Evolutionary conservation across 495 filamentous ascomycete species (phyloP).

Genomic region (Penicillium atrosanguineum): DNA sequence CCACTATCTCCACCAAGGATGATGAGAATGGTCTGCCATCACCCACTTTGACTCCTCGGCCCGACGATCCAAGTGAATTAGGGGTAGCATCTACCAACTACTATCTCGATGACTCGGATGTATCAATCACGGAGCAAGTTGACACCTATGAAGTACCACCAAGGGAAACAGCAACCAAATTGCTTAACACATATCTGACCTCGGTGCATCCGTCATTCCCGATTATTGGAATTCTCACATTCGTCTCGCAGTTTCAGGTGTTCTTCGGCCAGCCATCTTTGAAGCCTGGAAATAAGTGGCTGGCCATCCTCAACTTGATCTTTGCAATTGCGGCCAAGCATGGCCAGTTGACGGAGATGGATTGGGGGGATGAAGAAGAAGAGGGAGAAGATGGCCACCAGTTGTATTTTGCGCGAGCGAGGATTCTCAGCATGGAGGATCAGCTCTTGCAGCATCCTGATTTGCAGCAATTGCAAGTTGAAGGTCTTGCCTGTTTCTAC

Average conservation of each 20-base stretch:
- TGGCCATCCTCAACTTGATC: conserved; percentile 60
- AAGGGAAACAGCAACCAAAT: conserved; percentile 46
- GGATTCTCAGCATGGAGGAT: conserved; percentile 49
- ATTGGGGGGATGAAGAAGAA: conserved; percentile 44
- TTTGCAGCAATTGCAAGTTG: conserved; percentile 57
- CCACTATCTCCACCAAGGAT: conserved; percentile 12
- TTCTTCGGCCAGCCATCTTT: conserved; percentile 41
- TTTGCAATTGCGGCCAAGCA: conserved; percentile 60
- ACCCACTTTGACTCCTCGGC: conserved; percentile 25
- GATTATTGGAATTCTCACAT: conserved; percentile 54
- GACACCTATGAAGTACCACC: conserved; percentile 51
- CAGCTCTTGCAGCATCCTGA: conserved; percentile 50
- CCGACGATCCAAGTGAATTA: conserved; percentile 25
- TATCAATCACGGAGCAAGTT: conserved; percentile 42
- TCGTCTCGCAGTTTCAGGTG: conserved; percentile 49
- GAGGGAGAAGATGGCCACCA: conserved; percentile 51
- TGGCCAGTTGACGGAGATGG: conserved; percentile 41
- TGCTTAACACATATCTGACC: conserved; percentile 57
- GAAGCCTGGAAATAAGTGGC: conserved; percentile 46
- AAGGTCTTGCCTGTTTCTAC: conserved; percentile 59
- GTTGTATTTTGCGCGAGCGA: conserved; percentile 55
- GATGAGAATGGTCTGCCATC: conserved; percentile 27
- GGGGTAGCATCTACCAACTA: conserved; percentile 37
- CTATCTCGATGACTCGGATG: conserved; percentile 52
- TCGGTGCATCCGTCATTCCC: conserved; percentile 61